phyloP scores from a whole-genome alignment of 2,329 filamentous ascomycete species.

The Iodosphaeria phyllophila region DNA sequence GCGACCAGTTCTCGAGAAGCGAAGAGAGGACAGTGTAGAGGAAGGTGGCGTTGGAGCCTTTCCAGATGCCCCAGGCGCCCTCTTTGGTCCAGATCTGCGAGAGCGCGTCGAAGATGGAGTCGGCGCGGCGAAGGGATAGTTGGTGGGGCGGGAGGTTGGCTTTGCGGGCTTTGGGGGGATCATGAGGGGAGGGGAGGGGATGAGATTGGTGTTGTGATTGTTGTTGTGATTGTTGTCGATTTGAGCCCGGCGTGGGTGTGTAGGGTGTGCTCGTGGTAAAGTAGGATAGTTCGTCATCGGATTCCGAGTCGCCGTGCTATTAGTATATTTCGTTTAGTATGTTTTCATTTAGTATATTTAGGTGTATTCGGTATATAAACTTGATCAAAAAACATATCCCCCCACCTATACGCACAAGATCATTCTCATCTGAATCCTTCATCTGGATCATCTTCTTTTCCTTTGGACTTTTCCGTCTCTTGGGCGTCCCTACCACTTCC shows the following conservation, averaged over 20 bases:
- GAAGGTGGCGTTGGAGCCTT: constrained; percentile 81
- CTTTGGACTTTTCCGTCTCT: too few species aligned
- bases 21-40: constrained; percentile 75
- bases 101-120: constrained; percentile 74
- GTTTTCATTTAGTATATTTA: too few species aligned
- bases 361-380: background rate
- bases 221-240: constrained; percentile 1
- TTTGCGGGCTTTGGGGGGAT: constrained; percentile 16
- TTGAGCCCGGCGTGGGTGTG: constrained; percentile 29
- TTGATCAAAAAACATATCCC: background rate
- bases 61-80: constrained; percentile 85
- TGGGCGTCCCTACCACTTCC: too few species aligned
- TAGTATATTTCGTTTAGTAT: background rate
- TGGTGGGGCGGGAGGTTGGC: constrained; percentile 31
- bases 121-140: constrained; percentile 52
- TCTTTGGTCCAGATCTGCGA: constrained; percentile 79
- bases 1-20: constrained; percentile 79
- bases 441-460: too few species aligned
- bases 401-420: background rate
- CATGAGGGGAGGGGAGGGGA: constrained; percentile 12
- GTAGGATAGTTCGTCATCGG: constrained; percentile 68
- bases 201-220: too few species aligned
- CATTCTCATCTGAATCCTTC: too few species aligned
- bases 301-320: constrained; percentile 35
- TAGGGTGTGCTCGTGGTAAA: constrained; percentile 50